Percentiles rank a stretch among this genome's conserved stretches.
phyloP scores from a whole-genome alignment of 2,329 filamentous ascomycete genomes.

The Tolypocladium tropicale region DNA sequence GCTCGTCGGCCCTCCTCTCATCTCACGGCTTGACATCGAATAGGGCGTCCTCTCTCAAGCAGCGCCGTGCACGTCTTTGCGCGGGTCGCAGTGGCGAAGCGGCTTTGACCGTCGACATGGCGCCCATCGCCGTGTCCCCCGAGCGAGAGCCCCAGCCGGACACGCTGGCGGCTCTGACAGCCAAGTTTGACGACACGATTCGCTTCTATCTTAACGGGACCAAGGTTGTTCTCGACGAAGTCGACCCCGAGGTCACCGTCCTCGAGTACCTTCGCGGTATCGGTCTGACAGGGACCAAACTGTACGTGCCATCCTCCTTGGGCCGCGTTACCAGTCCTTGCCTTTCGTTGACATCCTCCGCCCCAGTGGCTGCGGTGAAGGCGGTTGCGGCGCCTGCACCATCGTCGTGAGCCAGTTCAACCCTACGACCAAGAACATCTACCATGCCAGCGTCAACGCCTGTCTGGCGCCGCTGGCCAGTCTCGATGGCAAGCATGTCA shows the following conservation, averaged over 20 bases:
- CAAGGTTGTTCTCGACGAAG: slow-evolving; percentile 70
- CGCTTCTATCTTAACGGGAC: slow-evolving; percentile 94
- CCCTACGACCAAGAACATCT: slow-evolving; percentile 82
- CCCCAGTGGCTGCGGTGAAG: slow-evolving; percentile 75
- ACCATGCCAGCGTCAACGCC: slow-evolving; percentile 94
- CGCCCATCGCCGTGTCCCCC: slow-evolving; percentile 44
- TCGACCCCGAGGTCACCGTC: slow-evolving; percentile 85
- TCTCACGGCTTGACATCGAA: not conserved
- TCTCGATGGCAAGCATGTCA: slow-evolving; percentile 94
- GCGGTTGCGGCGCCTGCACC: slow-evolving; percentile 92
- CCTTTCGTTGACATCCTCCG: not conserved
- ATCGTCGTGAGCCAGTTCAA: slow-evolving; percentile 92
- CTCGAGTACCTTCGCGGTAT: slow-evolving; percentile 89
- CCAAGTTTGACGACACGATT: slow-evolving; percentile 75
- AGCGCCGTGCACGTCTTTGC: too few relatives aligned
- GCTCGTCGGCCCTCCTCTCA: not conserved
- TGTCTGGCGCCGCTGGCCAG: slow-evolving; percentile 88
- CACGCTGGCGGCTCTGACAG: slow-evolving; percentile 45
- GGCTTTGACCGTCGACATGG: slow-evolving; percentile 28
- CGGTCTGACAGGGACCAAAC: slow-evolving; percentile 88
- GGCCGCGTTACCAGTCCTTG: not conserved
- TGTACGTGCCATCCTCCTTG: slow-evolving; percentile 34
- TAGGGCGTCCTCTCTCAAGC: not conserved
- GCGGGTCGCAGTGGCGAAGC: not conserved
- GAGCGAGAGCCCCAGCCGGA: slow-evolving; percentile 27